phyloP scores from a whole-genome alignment of 257 asterid species.

The Rubia yunnanensis region DNA sequence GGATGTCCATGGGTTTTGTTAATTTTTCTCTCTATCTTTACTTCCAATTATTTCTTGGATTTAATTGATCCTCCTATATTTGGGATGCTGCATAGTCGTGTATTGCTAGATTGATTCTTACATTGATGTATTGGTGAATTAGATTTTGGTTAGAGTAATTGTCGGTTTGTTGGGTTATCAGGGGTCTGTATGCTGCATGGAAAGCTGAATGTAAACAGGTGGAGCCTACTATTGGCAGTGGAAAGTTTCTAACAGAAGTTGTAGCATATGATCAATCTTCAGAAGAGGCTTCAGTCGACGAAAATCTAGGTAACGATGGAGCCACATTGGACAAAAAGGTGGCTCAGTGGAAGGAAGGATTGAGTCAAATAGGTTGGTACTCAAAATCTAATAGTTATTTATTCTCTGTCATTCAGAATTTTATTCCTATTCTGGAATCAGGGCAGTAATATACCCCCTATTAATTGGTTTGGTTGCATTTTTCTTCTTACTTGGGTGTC shows the following conservation, averaged over 20 bases:
- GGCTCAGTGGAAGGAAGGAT: conserved; percentile 65
- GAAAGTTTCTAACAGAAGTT: conserved; percentile 59
- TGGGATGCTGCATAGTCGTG: neutral
- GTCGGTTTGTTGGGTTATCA: conserved; percentile 18
- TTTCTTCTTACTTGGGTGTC: neutral
- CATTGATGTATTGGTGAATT: neutral
- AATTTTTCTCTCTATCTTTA: neutral
- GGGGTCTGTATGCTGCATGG: conserved; percentile 74
- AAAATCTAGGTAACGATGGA: conserved; percentile 18
- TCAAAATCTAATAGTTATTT: conserved; percentile 16
- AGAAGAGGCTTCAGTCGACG: conserved; percentile 27
- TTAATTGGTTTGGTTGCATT: neutral
- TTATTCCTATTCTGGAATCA: neutral
- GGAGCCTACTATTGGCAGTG: conserved; percentile 74
- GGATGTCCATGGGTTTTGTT: neutral
- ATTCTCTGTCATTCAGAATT: conserved; percentile 6
- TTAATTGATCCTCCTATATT: neutral
- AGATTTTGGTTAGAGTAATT: neutral
- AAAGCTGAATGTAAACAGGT: conserved; percentile 68
- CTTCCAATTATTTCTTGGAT: neutral
- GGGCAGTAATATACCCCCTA: neutral
- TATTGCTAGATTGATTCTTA: neutral
- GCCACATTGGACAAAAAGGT: conserved; percentile 36
- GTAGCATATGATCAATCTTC: conserved; percentile 48
- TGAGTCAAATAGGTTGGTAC: conserved; percentile 80